phyloP scores from a whole-genome alignment of 495 filamentous ascomycete species.

The Penicillium angulare region DNA sequence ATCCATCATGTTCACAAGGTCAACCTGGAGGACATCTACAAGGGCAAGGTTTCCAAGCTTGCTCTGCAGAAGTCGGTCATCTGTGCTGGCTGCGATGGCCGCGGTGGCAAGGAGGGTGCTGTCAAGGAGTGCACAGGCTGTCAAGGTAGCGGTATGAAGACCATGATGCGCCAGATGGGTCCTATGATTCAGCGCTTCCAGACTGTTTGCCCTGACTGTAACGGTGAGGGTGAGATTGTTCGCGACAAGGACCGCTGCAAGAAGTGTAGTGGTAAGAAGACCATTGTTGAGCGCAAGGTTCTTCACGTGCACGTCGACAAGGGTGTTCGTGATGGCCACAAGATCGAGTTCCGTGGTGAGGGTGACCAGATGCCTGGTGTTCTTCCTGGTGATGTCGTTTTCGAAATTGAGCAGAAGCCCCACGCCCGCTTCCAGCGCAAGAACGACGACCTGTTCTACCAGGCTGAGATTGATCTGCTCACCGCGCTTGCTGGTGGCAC shows the following conservation, averaged over 20 bases:
- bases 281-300: constrained; percentile 93
- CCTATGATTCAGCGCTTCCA: constrained; percentile 99
- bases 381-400: constrained; percentile 89
- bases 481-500: constrained; percentile 89
- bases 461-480: constrained; percentile 92
- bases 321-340: constrained; percentile 88
- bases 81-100: constrained; percentile 91
- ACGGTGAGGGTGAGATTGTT: constrained; percentile 94
- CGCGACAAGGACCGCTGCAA: constrained; percentile 96
- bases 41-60: constrained; percentile 95
- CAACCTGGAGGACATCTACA: constrained; percentile 95
- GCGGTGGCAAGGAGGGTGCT: constrained; percentile 95
- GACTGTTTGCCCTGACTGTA: constrained; percentile 97
- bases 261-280: constrained; percentile 94
- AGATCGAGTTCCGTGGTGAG: constrained; percentile 94
- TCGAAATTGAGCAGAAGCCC: constrained; percentile 98
- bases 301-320: constrained; percentile 97
- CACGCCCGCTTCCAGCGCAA: constrained; percentile 93
- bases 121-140: constrained; percentile 89
- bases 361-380: constrained; percentile 96
- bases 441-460: constrained; percentile 94
- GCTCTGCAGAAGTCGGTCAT: constrained; percentile 97
- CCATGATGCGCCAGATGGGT: constrained; percentile 99
- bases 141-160: constrained; percentile 96
- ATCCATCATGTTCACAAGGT: constrained; percentile 99